A percentile compares a stretch with the other conserved stretches of the same genome.
Evolutionary conservation across 345 rosid genomes (phyloP).

Genomic region (Lepidium aucheri): DNA sequence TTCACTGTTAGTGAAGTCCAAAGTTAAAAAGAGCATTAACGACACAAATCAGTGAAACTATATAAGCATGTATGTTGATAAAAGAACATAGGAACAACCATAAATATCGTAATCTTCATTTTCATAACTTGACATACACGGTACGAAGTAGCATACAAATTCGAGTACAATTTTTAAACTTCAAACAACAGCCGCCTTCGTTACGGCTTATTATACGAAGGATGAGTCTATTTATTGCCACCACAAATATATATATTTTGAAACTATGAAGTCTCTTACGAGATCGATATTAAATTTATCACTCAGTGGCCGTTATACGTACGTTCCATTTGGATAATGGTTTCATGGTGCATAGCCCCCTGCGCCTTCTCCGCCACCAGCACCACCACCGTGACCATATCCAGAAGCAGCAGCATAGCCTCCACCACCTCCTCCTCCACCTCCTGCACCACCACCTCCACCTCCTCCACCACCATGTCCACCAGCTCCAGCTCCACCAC

Average conservation of each 20-base stretch:
- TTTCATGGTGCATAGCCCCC: conserved; percentile 20
- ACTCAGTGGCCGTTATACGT: background rate
- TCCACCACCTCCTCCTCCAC: conserved; percentile 31
- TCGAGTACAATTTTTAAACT: background rate
- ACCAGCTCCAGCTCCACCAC: conserved; percentile 23
- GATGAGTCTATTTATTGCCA: background rate
- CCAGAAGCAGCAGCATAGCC: conserved; percentile 25
- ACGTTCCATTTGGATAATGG: background rate
- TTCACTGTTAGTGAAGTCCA: background rate
- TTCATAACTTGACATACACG: background rate
- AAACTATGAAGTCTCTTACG: background rate
- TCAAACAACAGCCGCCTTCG: conserved; percentile 13
- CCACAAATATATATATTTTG: background rate
- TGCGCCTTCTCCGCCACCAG: conserved; percentile 26
- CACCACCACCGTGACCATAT: conserved; percentile 24
- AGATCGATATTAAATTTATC: background rate
- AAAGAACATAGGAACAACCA: background rate
- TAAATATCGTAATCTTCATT: background rate
- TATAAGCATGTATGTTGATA: background rate
- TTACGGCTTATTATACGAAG: conserved; percentile 13
- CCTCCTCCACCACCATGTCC: conserved; percentile 31
- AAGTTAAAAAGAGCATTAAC: background rate
- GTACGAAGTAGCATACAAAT: conserved; percentile 10
- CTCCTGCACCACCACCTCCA: conserved; percentile 25
- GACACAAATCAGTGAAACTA: background rate